Base-by-base conservation (phyloP, 2,329 filamentous ascomycete genomes). In the Penicillium sp. region DNA sequence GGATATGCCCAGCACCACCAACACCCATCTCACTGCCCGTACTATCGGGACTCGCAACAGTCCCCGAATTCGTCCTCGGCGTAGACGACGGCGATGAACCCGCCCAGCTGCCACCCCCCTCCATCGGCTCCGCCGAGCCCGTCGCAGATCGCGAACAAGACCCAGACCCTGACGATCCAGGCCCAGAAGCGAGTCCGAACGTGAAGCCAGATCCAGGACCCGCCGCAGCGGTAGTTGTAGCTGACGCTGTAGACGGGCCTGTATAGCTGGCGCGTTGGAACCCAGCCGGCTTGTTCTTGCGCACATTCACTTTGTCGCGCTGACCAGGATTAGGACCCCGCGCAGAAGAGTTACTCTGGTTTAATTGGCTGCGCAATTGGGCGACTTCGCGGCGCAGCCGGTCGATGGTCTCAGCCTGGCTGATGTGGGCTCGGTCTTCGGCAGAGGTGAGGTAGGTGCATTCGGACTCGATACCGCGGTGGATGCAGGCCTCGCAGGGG, bases 361-460 rank as follows among this genome's bases (percentile, higher is more conserved):
- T 54, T 16, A 67, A 56, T 33, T 60, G 62, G 0, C 50, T 58
- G 18, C 66, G 66, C 49, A 68, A 36, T 51, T 68, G 62, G 11
- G 62, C 54, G 51, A 72, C 59, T 43, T 72, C 69, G 19, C 65
- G 63, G 16, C 70, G 66, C 35, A 72, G 50, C 13, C 61, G 64
- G 19, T 70, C 58, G 37, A 72, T 72, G 24, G 69, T 64, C 35
- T 71, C 79, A 40, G 83, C 77, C 67, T 86, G 82, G 81, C 88
- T 86, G 46, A 88, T 81, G 60, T 84, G 80, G 74, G 88, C 88
- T 39, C 86, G 87, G 61, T 88, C 83, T 40, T 87, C 86, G 68
- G 68, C 53, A 4, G 66, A 69, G 11, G 69, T 66, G 11, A 68
- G 63, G 59, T 72, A 72, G 16, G 65, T 65, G 59, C 70, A 72